A percentile compares a stretch with the other conserved stretches of the same genome.
Conservation (phyloP, 768 basidiomycete species). For the Boletus barrowsii region DNA sequence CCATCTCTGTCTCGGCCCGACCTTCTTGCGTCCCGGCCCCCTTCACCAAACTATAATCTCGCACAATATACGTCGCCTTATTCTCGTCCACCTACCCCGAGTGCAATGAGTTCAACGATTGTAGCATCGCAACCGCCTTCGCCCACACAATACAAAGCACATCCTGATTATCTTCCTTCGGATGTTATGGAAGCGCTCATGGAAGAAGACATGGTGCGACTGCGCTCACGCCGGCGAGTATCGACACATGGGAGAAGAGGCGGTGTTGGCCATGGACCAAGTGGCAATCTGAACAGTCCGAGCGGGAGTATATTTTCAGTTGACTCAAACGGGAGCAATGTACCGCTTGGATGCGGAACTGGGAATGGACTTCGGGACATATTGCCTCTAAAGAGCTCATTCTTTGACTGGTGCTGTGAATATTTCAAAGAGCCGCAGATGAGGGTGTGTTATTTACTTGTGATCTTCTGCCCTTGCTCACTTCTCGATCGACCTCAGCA, state of each 20-base stretch:
- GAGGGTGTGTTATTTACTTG: slow-evolving; percentile 60
- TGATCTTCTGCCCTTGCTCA: slow-evolving; percentile 4
- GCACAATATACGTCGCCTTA: slow-evolving; percentile 80
- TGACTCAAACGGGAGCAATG: slow-evolving; percentile 64
- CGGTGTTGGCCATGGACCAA: slow-evolving; percentile 35
- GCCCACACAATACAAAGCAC: slow-evolving; percentile 32
- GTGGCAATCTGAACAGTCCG: slow-evolving; percentile 57
- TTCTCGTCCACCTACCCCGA: slow-evolving; percentile 49
- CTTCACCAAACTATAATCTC: slow-evolving; percentile 75
- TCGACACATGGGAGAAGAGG: slow-evolving; percentile 40
- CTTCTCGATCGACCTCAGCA: slow-evolving; percentile 49
- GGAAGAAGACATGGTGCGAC: slow-evolving; percentile 92
- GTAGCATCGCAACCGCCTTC: slow-evolving; percentile 31
- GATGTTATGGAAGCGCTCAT: slow-evolving; percentile 87
- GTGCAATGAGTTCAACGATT: slow-evolving; percentile 18
- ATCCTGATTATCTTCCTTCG: slow-evolving; percentile 61
- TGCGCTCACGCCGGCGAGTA: slow-evolving; percentile 62
- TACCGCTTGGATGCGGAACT: slow-evolving; percentile 76
- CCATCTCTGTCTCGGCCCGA: slow-evolving; percentile 23
- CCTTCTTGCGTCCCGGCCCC: slow-evolving; percentile 56
- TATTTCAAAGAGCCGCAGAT: slow-evolving; percentile 99
- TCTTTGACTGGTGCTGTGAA: slow-evolving; percentile 95
- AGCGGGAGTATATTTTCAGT: slow-evolving; percentile 76
- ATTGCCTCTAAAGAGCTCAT: slow-evolving; percentile 85
- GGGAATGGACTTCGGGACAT: slow-evolving; percentile 80